Evolutionary conservation across 2,329 filamentous ascomycete genomes (phyloP).

Genomic region (Orbilia quercus): DNA sequence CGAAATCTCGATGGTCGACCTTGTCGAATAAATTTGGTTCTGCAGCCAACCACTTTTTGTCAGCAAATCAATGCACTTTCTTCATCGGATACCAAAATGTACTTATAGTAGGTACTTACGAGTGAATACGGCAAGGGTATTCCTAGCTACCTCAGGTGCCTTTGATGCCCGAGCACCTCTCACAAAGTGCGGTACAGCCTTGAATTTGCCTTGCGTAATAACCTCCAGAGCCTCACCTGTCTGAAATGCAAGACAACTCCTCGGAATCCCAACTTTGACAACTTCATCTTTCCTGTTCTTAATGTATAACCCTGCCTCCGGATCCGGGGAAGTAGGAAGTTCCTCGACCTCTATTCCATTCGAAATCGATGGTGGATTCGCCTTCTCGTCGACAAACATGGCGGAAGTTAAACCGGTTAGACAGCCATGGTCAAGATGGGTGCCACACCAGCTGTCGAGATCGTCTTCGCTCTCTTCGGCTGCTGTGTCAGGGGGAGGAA

Average conservation of each 20-base stretch:
- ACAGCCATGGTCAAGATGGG: constrained; percentile 90
- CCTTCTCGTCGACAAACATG: constrained; percentile 89
- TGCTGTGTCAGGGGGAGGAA: constrained; percentile 70
- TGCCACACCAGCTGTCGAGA: constrained; percentile 80
- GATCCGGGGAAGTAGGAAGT: constrained; percentile 80
- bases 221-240: constrained; percentile 91
- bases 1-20: constrained; percentile 79
- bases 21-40: constrained; percentile 86
- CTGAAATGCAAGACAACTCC: constrained; percentile 93
- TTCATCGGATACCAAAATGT: too few species aligned
- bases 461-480: constrained; percentile 62
- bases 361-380: constrained; percentile 62
- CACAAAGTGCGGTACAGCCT: constrained; percentile 96
- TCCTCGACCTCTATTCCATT: constrained; percentile 71
- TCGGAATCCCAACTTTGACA: constrained; percentile 91
- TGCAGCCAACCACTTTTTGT: constrained; percentile 9
- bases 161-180: constrained; percentile 73
- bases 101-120: constrained; percentile 62
- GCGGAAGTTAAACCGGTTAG: constrained; percentile 89
- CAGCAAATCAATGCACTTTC: too few species aligned
- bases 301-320: constrained; percentile 91
- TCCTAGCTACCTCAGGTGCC: constrained; percentile 73
- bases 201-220: constrained; percentile 90
- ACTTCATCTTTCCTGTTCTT: constrained; percentile 82
- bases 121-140: constrained; percentile 95